Evolutionary conservation across 2,329 filamentous ascomycete species (phyloP).

Genomic region (Myrmaecium sp.): DNA sequence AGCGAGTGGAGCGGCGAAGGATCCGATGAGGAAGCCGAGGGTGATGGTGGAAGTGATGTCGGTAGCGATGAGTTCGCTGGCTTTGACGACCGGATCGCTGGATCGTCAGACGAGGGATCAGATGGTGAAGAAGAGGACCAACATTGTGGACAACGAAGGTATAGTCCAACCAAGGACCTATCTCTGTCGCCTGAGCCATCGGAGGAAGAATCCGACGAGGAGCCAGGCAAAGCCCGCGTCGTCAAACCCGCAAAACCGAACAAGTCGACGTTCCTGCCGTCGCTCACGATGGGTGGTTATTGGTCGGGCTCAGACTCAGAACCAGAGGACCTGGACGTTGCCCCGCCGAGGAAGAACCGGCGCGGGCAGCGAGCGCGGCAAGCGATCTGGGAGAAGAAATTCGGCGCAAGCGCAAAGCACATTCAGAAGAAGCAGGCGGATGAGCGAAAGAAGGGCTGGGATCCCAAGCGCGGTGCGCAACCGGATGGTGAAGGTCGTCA

Average conservation of each 20-base stretch:
- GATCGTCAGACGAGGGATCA: constrained; percentile 16
- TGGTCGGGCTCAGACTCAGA: constrained; percentile 50
- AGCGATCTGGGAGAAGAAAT: constrained; percentile 68
- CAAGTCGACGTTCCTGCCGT: constrained; percentile 51
- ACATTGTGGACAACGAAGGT: background rate
- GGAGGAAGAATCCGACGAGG: background rate
- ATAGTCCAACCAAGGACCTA: constrained; percentile 1
- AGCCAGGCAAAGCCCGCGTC: constrained; percentile 5
- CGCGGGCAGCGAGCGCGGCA: constrained; percentile 63
- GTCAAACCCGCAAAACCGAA: constrained; percentile 11
- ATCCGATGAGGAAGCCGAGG: constrained; percentile 3
- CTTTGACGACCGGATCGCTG: constrained; percentile 23
- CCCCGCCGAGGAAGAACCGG: constrained; percentile 50
- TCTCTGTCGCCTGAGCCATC: constrained; percentile 3
- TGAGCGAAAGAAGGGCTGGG: constrained; percentile 38
- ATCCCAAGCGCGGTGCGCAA: constrained; percentile 39
- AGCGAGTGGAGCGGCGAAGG: constrained; percentile 4
- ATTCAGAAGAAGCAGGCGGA: constrained; percentile 19
- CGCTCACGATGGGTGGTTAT: constrained; percentile 61
- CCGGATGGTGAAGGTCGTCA: constrained; percentile 8
- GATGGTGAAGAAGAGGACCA: constrained; percentile 15
- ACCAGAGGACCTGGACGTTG: constrained; percentile 34
- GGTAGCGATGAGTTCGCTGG: constrained; percentile 17
- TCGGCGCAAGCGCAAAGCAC: constrained; percentile 53
- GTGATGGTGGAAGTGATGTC: constrained; percentile 7